Evolutionary conservation across 305 asterid genomes (phyloP).

Genomic region (Fraxinus sp.): DNA sequence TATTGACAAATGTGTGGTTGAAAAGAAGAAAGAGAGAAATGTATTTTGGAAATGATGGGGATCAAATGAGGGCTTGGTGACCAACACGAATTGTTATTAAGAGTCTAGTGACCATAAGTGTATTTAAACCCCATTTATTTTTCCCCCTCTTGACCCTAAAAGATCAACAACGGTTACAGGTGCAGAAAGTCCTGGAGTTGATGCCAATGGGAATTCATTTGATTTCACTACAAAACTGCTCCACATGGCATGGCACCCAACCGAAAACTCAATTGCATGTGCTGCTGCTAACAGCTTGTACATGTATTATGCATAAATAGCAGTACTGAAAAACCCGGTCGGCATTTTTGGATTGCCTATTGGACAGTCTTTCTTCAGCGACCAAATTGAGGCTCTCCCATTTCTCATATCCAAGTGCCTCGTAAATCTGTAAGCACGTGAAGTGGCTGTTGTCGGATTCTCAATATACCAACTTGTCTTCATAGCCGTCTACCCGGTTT

Average conservation of each 20-base stretch:
- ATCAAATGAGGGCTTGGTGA: background rate
- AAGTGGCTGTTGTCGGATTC: slow-evolving; percentile 8
- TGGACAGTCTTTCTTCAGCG: background rate
- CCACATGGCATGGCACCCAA: slow-evolving; percentile 97
- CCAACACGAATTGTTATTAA: background rate
- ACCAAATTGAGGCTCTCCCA: slow-evolving; percentile 29
- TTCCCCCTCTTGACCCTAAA: background rate
- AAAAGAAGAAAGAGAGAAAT: no score
- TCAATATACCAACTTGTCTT: slow-evolving; percentile 15
- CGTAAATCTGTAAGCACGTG: slow-evolving; percentile 37
- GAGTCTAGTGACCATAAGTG: background rate
- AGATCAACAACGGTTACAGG: slow-evolving; percentile 37
- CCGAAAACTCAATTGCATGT: slow-evolving; percentile 90
- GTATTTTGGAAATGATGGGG: background rate
- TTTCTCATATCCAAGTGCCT: slow-evolving; percentile 41
- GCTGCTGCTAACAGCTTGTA: slow-evolving; percentile 99
- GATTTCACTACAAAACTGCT: slow-evolving; percentile 89
- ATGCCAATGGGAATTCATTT: slow-evolving; percentile 84
- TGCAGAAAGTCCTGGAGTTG: slow-evolving; percentile 72
- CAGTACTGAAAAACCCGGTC: slow-evolving; percentile 29
- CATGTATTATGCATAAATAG: slow-evolving; percentile 80
- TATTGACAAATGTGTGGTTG: background rate
- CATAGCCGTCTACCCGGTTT: background rate
- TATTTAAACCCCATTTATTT: background rate
- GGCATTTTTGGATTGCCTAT: slow-evolving; percentile 47